phyloP scores from a whole-genome alignment of 495 filamentous ascomycete genomes.

The Aspergillus nidulans region DNA sequence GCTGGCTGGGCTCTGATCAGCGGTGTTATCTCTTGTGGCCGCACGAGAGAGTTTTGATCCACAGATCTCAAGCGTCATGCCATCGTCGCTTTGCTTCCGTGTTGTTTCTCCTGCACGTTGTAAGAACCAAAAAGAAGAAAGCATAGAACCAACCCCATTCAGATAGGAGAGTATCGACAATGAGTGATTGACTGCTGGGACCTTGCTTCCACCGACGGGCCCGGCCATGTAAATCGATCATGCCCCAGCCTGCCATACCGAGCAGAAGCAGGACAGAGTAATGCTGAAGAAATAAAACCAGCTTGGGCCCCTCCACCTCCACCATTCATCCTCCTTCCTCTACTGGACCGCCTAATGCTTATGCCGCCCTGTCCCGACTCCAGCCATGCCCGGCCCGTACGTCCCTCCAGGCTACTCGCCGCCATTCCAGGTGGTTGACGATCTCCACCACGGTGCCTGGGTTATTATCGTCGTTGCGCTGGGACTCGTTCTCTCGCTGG shows the following conservation, averaged over 20 bases:
- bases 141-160: neutral
- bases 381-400: conserved; percentile 26
- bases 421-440: conserved; percentile 38
- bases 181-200: neutral
- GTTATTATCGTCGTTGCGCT: conserved; percentile 46
- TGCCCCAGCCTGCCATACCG: neutral
- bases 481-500: conserved; percentile 44
- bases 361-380: neutral
- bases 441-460: conserved; percentile 39
- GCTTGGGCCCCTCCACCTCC: neutral
- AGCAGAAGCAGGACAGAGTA: no score
- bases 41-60: no score
- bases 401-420: conserved; percentile 36
- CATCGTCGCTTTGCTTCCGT: neutral
- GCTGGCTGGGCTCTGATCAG: no score
- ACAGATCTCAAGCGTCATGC: neutral
- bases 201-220: neutral
- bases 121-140: neutral
- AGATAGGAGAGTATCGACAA: no score
- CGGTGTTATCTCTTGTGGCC: no score
- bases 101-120: neutral
- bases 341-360: no score
- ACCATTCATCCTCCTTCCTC: no score
- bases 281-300: conserved; percentile 10
- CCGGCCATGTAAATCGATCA: no score